A percentile compares a stretch with the other conserved stretches of the same genome.
phyloP scores from a whole-genome alignment of 2,329 filamentous ascomycete genomes.

The Fusarium sp. region DNA sequence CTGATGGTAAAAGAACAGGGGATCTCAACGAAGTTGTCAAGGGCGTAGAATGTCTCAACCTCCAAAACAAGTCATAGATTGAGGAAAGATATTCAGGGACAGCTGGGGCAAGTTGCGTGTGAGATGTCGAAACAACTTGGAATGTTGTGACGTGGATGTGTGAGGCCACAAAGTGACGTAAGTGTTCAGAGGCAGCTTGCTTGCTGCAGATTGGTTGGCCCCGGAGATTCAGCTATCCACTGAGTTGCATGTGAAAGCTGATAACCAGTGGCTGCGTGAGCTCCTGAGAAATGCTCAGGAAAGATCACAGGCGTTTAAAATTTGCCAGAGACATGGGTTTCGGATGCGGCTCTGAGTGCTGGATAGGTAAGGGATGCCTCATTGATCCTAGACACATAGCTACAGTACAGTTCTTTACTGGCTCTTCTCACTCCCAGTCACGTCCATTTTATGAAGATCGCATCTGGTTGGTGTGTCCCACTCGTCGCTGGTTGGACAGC shows the following conservation, averaged over 20 bases:
- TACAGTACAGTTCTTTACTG: background rate
- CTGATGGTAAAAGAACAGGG: background rate
- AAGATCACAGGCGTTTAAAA: slow-evolving; percentile 1
- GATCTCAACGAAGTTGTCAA: slow-evolving; percentile 7
- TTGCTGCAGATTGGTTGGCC: slow-evolving; percentile 19
- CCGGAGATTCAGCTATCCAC: background rate
- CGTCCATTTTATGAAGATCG: background rate
- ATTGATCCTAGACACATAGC: background rate
- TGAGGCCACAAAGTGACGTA: slow-evolving; percentile 17
- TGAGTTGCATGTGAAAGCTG: slow-evolving; percentile 28
- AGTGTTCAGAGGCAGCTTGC: slow-evolving; percentile 10
- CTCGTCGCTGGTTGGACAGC: slow-evolving; percentile 17
- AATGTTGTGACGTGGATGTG: slow-evolving; percentile 33
- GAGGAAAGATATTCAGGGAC: slow-evolving; percentile 20
- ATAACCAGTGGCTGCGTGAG: background rate
- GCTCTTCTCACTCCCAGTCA: background rate
- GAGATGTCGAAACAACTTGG: slow-evolving; percentile 18
- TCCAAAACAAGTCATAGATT: background rate
- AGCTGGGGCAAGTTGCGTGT: background rate
- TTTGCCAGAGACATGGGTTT: background rate
- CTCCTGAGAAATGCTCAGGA: background rate
- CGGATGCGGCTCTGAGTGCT: background rate
- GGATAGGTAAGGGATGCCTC: too few relatives aligned
- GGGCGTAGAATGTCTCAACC: slow-evolving; percentile 14
- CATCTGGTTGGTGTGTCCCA: background rate